Evolutionary conservation across 1,139 yeast species (phyloP), one percentile per base, ranked within the genome.

Genomic region (Nakaseomyces kungkrabaensis): DNA sequence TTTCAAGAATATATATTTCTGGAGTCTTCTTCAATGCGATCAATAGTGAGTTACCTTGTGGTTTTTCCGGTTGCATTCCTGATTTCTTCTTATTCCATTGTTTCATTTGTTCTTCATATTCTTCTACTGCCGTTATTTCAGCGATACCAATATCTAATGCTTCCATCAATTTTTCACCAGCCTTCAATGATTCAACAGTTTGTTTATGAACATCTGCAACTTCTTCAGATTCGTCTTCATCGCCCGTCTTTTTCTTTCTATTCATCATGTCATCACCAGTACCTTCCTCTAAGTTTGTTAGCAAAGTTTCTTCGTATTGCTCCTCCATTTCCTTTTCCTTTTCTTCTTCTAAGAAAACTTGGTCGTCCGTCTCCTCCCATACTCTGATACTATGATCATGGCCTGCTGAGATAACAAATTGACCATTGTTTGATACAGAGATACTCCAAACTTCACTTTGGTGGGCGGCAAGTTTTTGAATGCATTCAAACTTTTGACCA

Each of bases 291-390:
- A 87, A 69, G 5, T 88, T 80, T 26, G 78, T 79, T 49, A 88
- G 72, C 48, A 90, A 71, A 9, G 86, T 85, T 26, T 76, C 75
- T 64, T 92, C 98, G 63, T 90, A 88, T 53, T 83, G 71, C 66
- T 90, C 96, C 65, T 92, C 98, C 77, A 89, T 75, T 66, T 92
- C 98, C 67, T 85, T 87, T 64, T 94, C 99, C 52, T 92, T 77
- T 70, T 92, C 98, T 74, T 92, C 99, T 66, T 92, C 97, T 54
- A 94, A 70, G 68, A 92, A 92, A 26, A 92, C 90, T 59, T 92
- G 94, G 65, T 92, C 98, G 52, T 85, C 94, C 4, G 95, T 86
- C 63, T 88, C 90, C 55, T 77, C 78, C 98, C 98, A 92, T 25
- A 89, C 69, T 64, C 98, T 76, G 48, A 92, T 81, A 59, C 96